Evolutionary conservation across 129 eudicot genomes (phyloP).

Genomic region (Chrysanthemum seticuspe): DNA sequence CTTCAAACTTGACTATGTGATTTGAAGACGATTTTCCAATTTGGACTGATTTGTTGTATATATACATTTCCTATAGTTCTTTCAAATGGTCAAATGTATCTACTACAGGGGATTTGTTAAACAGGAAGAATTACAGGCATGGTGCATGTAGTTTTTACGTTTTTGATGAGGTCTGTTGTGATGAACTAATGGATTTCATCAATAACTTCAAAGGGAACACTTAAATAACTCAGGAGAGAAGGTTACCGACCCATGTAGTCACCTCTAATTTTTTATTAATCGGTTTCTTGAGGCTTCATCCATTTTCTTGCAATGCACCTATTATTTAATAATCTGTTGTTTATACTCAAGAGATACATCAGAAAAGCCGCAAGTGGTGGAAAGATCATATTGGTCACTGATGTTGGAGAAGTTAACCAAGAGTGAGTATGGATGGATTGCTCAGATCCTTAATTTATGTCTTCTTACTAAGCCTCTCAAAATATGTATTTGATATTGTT

Average conservation of each 20-base stretch:
- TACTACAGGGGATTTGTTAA: too few relatives aligned
- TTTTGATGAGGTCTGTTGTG: conserved; percentile 72
- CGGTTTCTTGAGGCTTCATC: not conserved
- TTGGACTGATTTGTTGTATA: too few relatives aligned
- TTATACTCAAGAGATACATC: conserved; percentile 43
- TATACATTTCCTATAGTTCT: too few relatives aligned
- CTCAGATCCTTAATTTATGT: conserved; percentile 81
- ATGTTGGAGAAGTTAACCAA: conserved; percentile 86
- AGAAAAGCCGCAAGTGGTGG: conserved; percentile 48
- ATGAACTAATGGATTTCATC: conserved; percentile 83
- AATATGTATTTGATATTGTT: not conserved
- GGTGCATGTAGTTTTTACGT: too few relatives aligned
- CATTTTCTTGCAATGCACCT: conserved; percentile 20
- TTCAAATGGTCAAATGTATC: too few relatives aligned
- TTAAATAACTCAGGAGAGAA: conserved; percentile 71
- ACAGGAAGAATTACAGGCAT: too few relatives aligned
- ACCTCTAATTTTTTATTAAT: too few relatives aligned
- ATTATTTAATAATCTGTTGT: conserved; percentile 6
- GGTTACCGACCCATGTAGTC: conserved; percentile 39
- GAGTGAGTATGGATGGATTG: conserved; percentile 69
- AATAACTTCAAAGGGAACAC: conserved; percentile 93
- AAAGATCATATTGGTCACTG: conserved; percentile 73
- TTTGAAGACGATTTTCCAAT: too few relatives aligned
- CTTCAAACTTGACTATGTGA: too few relatives aligned
- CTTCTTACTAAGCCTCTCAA: not conserved